Conservation (phyloP, 345 rosid species). For the Sonneratia alba region DNA sequence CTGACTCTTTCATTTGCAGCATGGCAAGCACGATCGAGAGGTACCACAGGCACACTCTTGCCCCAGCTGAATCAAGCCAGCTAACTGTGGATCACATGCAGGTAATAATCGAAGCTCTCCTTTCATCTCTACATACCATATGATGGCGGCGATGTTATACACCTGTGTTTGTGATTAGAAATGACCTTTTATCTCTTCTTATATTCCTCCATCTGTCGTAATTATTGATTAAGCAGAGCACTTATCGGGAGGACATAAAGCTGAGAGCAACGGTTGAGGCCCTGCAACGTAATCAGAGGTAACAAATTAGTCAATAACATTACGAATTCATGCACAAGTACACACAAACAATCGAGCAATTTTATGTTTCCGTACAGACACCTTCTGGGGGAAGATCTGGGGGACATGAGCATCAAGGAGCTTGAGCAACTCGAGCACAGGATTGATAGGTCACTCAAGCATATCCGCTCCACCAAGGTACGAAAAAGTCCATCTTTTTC, state of each 20-base stretch:
- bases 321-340: background rate
- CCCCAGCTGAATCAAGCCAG: constrained; percentile 31
- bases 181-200: background rate
- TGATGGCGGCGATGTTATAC: background rate
- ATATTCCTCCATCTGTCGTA: background rate
- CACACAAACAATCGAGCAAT: background rate
- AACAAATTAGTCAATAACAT: background rate
- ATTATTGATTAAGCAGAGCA: constrained; percentile 24
- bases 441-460: constrained; percentile 32
- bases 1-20: constrained; percentile 19
- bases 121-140: background rate
- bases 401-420: constrained; percentile 25
- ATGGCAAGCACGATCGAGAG: constrained; percentile 52
- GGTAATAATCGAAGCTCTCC: constrained; percentile 19
- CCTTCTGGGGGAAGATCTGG: constrained; percentile 44
- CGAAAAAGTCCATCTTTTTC: background rate
- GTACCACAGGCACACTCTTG: constrained; percentile 47
- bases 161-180: too few relatives aligned
- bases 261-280: constrained; percentile 52
- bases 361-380: constrained; percentile 18
- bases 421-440: constrained; percentile 40
- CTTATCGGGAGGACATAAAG: constrained; percentile 56
- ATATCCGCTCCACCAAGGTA: constrained; percentile 44
- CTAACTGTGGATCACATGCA: constrained; percentile 35
- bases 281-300: constrained; percentile 69